These are phyloP conservation scores for Phaffomyces opuntiae DNA, from an alignment of 805 yeast genomes.

Conservation along the genomic window DNA sequence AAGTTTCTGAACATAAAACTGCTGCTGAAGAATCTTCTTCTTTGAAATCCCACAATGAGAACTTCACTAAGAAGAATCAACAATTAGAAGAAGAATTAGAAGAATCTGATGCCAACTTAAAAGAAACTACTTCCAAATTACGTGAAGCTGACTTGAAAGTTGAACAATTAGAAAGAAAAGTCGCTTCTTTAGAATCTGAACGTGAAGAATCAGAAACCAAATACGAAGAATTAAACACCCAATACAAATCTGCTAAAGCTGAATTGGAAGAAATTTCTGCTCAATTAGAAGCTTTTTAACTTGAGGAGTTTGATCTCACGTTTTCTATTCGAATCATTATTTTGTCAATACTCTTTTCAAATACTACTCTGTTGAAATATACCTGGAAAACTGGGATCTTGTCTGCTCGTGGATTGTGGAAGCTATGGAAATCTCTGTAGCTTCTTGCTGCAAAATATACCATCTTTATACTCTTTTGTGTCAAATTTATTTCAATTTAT, in stretches of 20 bases:
- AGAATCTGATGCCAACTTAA: constrained; percentile 81
- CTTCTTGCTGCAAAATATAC: not conserved
- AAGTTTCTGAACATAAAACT: constrained; percentile 69
- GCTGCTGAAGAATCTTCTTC: constrained; percentile 88
- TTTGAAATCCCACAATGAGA: constrained; percentile 83
- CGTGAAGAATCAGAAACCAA: constrained; percentile 87
- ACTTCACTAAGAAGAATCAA: constrained; percentile 82
- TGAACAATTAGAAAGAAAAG: constrained; percentile 93
- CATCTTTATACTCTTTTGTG: no score
- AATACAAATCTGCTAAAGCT: constrained; percentile 78
- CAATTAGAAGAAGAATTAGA: constrained; percentile 88
- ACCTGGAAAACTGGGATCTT: not conserved
- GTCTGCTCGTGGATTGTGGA: not conserved
- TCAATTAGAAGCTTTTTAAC: constrained; percentile 64
- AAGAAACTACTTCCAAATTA: constrained; percentile 88
- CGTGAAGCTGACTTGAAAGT: constrained; percentile 95
- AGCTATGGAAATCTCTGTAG: no score
- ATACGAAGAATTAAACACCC: constrained; percentile 77
- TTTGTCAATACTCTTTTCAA: constrained; percentile 1
- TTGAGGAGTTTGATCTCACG: constrained; percentile 1
- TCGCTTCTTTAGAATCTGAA: constrained; percentile 85
- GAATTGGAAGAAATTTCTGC: constrained; percentile 96
- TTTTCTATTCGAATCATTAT: not conserved
- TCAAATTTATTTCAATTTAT: no score
- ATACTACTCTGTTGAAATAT: not conserved